Evolutionary conservation across 257 asterid genomes (phyloP).

Genomic region (Capsicum baccatum): DNA sequence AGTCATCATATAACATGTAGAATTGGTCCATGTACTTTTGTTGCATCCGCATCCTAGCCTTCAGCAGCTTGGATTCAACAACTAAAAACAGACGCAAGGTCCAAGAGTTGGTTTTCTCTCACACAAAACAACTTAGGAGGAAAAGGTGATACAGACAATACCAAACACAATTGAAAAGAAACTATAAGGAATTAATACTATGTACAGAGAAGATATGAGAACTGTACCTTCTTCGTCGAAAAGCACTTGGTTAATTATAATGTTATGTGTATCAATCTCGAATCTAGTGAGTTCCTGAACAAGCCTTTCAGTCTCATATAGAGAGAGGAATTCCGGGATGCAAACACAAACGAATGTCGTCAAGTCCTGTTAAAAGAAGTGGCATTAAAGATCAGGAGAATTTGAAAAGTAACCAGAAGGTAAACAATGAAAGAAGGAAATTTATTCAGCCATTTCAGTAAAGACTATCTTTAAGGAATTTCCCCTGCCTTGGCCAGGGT

Average conservation of each 20-base stretch:
- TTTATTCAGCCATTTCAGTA: slow-evolving; percentile 14
- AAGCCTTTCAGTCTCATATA: slow-evolving; percentile 93
- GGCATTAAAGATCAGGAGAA: neutral
- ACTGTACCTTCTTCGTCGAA: slow-evolving; percentile 85
- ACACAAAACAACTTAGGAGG: neutral
- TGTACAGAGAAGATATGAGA: neutral
- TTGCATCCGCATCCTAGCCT: slow-evolving; percentile 95
- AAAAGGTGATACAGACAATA: slow-evolving; percentile 13
- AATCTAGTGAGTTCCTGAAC: slow-evolving; percentile 95
- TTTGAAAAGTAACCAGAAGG: neutral
- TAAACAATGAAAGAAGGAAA: slow-evolving; percentile 18
- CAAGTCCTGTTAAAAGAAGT: slow-evolving; percentile 63
- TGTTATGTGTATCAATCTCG: slow-evolving; percentile 94
- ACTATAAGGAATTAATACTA: neutral
- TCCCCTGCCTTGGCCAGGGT: neutral
- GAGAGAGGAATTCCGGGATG: slow-evolving; percentile 96
- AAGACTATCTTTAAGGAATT: slow-evolving; percentile 12
- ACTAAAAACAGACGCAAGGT: slow-evolving; percentile 45
- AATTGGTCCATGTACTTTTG: slow-evolving; percentile 91
- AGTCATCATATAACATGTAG: slow-evolving; percentile 89
- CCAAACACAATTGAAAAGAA: neutral
- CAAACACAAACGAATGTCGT: slow-evolving; percentile 94
- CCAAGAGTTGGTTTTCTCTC: slow-evolving; percentile 3
- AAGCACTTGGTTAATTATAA: slow-evolving; percentile 94
- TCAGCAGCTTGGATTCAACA: slow-evolving; percentile 81